Conservation (phyloP, 345 rosid genomes). For the Populus deltoides region DNA sequence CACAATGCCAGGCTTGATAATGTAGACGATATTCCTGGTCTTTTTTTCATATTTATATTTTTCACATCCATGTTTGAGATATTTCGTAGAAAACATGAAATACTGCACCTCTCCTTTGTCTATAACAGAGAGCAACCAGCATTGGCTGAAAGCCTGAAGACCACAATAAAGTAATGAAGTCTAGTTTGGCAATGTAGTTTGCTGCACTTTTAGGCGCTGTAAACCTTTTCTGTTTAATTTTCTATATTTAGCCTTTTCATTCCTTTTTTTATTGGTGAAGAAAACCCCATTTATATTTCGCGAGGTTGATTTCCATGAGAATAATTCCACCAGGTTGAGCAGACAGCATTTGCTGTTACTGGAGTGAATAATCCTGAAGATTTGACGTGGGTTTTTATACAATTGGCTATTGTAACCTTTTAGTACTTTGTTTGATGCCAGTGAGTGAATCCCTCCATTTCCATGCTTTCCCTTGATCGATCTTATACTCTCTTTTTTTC, state of each 20-base stretch:
- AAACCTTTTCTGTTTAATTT: conserved; percentile 1
- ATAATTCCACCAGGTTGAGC: conserved; percentile 44
- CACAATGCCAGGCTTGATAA: conserved; percentile 17
- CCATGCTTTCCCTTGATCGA: background rate
- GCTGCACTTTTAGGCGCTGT: conserved; percentile 59
- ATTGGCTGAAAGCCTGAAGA: conserved; percentile 20
- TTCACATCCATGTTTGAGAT: background rate
- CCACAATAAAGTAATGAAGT: conserved; percentile 31
- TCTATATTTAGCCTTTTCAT: background rate
- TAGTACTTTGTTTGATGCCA: conserved; percentile 76
- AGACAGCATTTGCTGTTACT: conserved; percentile 72
- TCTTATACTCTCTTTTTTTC: background rate
- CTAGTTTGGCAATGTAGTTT: conserved; percentile 48
- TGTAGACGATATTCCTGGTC: conserved; percentile 14
- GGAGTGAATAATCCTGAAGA: conserved; percentile 74
- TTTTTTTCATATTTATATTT: background rate
- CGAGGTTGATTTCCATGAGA: background rate
- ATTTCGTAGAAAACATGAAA: background rate
- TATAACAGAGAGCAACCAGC: conserved; percentile 27
- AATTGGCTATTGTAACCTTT: conserved; percentile 53
- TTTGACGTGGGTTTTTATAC: conserved; percentile 36
- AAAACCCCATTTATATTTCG: background rate
- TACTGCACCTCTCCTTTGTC: background rate
- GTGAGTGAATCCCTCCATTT: conserved; percentile 35
- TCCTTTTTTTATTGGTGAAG: background rate